Evolutionary conservation across 1,284 basidiomycete genomes (phyloP).

Genomic region (Sporisorium exsertum): DNA sequence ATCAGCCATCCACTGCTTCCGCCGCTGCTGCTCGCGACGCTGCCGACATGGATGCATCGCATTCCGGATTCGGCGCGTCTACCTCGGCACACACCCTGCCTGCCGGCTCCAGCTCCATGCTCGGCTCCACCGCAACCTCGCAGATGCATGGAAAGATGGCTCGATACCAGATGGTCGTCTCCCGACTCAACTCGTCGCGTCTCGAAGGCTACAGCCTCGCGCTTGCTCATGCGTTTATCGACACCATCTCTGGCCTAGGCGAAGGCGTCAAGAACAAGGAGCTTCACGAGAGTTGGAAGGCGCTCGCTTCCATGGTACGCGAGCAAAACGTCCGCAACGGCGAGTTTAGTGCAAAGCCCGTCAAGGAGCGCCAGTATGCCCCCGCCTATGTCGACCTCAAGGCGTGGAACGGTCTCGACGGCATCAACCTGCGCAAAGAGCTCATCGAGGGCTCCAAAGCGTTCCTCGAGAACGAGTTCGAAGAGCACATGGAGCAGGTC

Average conservation of each 20-base stretch:
- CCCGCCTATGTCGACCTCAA: constrained; percentile 70
- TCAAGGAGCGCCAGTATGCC: constrained; percentile 72
- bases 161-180: constrained; percentile 63
- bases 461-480: constrained; percentile 80
- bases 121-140: constrained; percentile 23
- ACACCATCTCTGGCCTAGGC: constrained; percentile 52
- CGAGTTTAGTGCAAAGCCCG: constrained; percentile 62
- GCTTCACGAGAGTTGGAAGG: constrained; percentile 70
- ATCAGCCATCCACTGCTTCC: constrained; percentile 43
- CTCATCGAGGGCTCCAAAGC: constrained; percentile 80
- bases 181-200: constrained; percentile 63
- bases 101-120: constrained; percentile 20
- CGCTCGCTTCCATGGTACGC: constrained; percentile 71
- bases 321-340: constrained; percentile 71
- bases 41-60: constrained; percentile 21
- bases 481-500: constrained; percentile 86
- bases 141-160: constrained; percentile 65
- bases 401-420: constrained; percentile 31
- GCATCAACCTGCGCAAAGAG: constrained; percentile 69
- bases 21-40: constrained; percentile 18
- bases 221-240: constrained; percentile 59
- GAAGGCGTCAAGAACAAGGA: constrained; percentile 63
- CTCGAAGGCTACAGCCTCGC: constrained; percentile 53
- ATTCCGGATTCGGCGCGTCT: constrained; percentile 48
- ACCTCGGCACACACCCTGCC: constrained; percentile 45